phyloP scores from a whole-genome alignment of 495 filamentous ascomycete genomes.

The Podospora tetraspora region DNA sequence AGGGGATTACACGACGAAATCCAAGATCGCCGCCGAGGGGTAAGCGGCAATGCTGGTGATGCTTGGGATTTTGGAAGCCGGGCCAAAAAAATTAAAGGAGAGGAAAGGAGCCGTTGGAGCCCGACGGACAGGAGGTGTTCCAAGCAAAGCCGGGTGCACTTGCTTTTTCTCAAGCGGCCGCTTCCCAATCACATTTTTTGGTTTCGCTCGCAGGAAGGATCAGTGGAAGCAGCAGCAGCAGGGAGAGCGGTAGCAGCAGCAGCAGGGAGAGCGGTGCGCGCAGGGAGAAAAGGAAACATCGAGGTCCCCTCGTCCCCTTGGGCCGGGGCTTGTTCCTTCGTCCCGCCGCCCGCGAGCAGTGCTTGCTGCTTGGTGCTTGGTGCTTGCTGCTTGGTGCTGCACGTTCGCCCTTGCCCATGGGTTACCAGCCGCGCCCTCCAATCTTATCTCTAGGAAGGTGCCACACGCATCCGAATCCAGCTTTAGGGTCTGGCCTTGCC shows the following conservation, averaged over 20 bases:
- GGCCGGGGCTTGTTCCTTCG: background rate
- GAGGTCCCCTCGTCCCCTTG: background rate
- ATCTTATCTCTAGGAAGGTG: constrained; percentile 13
- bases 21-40: background rate
- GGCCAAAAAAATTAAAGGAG: background rate
- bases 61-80: background rate
- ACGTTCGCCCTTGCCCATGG: constrained; percentile 6
- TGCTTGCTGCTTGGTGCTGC: constrained; percentile 3
- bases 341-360: background rate
- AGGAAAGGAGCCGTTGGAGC: background rate
- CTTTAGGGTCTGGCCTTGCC: constrained; percentile 1
- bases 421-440: constrained; percentile 10
- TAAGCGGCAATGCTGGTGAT: background rate
- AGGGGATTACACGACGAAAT: background rate
- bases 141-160: background rate
- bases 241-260: background rate
- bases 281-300: background rate
- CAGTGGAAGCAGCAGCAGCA: background rate
- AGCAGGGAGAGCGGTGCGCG: background rate
- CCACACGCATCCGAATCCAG: constrained; percentile 11
- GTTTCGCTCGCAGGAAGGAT: background rate
- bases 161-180: background rate
- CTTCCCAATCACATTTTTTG: background rate
- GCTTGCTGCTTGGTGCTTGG: background rate
- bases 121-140: background rate